These are phyloP conservation scores for Aspergillus puulaauensis DNA, from an alignment of 2,329 filamentous ascomycete genomes.

Conservation along the genomic window DNA sequence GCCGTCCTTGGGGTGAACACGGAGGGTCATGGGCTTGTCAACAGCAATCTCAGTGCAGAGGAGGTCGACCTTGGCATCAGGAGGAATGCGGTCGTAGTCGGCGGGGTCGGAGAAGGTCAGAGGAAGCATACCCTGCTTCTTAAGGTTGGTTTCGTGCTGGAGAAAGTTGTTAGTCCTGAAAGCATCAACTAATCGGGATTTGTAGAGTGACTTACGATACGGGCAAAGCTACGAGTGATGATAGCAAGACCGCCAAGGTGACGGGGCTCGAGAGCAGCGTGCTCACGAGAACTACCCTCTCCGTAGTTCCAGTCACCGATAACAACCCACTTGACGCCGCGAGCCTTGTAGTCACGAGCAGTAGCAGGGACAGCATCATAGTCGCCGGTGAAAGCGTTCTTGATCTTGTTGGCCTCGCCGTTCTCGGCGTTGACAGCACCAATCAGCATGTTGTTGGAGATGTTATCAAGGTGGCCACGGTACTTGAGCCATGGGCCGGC, in stretches of 20 bases:
- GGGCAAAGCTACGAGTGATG: constrained; percentile 92
- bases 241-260: constrained; percentile 97
- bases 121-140: constrained; percentile 99
- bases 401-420: constrained; percentile 95
- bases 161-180: constrained; percentile 16
- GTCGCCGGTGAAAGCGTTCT: constrained; percentile 82
- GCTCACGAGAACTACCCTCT: constrained; percentile 95
- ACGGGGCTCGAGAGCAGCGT: constrained; percentile 94
- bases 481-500: constrained; percentile 98
- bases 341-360: constrained; percentile 97
- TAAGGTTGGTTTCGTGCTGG: constrained; percentile 97
- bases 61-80: constrained; percentile 89
- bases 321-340: constrained; percentile 95
- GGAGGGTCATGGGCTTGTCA: constrained; percentile 88
- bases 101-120: constrained; percentile 91
- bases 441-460: constrained; percentile 99
- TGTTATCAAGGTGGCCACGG: constrained; percentile 98
- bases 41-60: constrained; percentile 85
- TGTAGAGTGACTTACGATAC: constrained; percentile 63
- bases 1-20: constrained; percentile 88
- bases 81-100: constrained; percentile 96
- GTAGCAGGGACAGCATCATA: constrained; percentile 88
- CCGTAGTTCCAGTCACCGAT: constrained; percentile 99
- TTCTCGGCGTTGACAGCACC: constrained; percentile 96
- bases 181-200: neutral